phyloP scores from a whole-genome alignment of 2,329 filamentous ascomycete species.

The Cryphonectria japonica region DNA sequence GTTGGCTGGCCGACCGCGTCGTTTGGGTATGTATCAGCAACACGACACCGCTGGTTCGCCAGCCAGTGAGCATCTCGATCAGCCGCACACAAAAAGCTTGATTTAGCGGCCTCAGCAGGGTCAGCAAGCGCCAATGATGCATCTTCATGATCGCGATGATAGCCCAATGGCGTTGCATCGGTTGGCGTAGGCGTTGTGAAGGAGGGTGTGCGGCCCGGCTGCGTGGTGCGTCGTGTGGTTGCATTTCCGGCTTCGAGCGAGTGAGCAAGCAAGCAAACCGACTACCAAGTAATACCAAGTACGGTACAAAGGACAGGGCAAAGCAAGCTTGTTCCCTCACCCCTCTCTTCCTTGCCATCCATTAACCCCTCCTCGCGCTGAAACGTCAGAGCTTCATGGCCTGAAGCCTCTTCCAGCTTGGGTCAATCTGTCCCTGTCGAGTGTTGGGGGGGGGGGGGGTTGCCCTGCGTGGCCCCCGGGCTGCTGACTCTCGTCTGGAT shows the following conservation, averaged over 20 bases:
- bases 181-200: neutral
- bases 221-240: conserved; percentile 19
- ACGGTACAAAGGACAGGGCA: neutral
- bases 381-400: conserved; percentile 20
- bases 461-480: neutral
- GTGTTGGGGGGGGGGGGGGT: too few species aligned
- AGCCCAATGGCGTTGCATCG: conserved; percentile 8
- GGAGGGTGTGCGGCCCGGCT: conserved; percentile 13
- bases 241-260: conserved; percentile 12
- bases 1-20: conserved; percentile 14
- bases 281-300: neutral
- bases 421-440: neutral
- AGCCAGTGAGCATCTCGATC: neutral
- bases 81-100: neutral
- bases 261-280: conserved; percentile 9
- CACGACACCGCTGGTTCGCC: neutral
- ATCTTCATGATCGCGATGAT: conserved; percentile 3
- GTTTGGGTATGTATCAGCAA: neutral
- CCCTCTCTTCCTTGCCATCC: conserved; percentile 7
- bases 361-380: conserved; percentile 17
- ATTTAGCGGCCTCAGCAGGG: conserved; percentile 1
- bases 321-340: neutral
- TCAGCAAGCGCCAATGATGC: conserved; percentile 10
- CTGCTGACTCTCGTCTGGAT: neutral
- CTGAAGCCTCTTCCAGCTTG: neutral